Base-by-base conservation (phyloP, 495 filamentous ascomycete species). In the Hypoxylon fuscum region DNA sequence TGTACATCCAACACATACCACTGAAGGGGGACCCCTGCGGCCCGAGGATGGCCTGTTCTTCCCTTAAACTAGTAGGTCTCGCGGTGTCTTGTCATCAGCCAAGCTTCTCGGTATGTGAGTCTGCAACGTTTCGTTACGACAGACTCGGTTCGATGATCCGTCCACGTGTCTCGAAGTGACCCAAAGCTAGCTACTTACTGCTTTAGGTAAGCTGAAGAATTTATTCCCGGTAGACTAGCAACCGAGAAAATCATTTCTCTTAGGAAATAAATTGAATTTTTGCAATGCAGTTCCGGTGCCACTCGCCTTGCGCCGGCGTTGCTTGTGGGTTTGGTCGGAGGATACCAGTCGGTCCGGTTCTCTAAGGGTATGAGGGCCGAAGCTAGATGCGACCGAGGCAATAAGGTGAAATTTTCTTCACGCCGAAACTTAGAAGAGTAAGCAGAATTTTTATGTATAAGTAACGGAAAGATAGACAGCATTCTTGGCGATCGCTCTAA, bases 71-170 rank as follows among this genome's bases (percentile, higher is more conserved):
- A 56, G 62, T 38, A 55, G 50, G 55, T 66, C 14, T n/a, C 34
- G 52, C 29, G 21, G 29, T 34, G 59, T 47, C 55, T 59, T 31
- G 56, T 35, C 56, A n/a, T 56, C 48, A 22, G 50, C 22, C 35
- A 60, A 46, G 62, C 45, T 34, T 52, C 40, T 66, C 56, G 42
- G 52, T 57, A 53, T 61, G 60, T 51, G 25, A 52, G 52, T 62
- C 55, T 66, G 57, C 63, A 66, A 66, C 63, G 63, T 66, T 66
- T 61, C 63, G 20, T 60, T 46, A 22, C 41, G 42, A 21, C 45
- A 51, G 56, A 60, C 44, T 51, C 32, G 45, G 52, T 31, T 52
- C 29, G 38, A 21, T 17, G 56, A 57, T 22, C 52, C 56, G 57
- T 38, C 51, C 63, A 66, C 63, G 63, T 66, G 62, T 65, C n/a